Evolutionary conservation across 208 protist species (phyloP).

Genomic region (Crithidia sp.): DNA sequence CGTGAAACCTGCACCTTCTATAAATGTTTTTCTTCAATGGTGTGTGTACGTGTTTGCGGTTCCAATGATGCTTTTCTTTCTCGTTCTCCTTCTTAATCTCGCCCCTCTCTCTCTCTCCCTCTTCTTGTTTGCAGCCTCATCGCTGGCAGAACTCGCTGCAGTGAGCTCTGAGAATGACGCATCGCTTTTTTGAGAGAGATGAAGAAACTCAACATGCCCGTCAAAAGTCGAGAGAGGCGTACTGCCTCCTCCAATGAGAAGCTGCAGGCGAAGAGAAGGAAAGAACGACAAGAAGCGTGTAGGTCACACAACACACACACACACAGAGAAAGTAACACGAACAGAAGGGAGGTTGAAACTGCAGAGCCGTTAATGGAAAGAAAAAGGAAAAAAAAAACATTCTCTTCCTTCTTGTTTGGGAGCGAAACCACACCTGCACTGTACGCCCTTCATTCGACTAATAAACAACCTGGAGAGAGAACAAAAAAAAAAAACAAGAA

Average conservation of each 20-base stretch:
- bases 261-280: background rate
- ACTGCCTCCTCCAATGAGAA: too few species aligned
- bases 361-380: background rate
- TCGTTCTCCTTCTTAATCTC: too few species aligned
- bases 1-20: background rate
- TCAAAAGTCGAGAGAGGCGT: background rate
- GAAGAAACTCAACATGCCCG: background rate
- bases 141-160: too few species aligned
- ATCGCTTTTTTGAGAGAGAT: background rate
- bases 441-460: background rate
- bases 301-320: background rate
- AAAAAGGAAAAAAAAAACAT: conserved; percentile 10
- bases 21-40: background rate
- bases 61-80: too few species aligned
- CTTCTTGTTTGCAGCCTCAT: too few species aligned
- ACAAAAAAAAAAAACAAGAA: background rate
- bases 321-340: conserved; percentile 4
- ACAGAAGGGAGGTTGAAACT: too few species aligned
- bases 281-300: background rate
- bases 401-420: background rate
- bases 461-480: background rate
- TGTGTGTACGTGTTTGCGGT: too few species aligned
- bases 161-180: too few species aligned
- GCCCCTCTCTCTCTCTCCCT: too few species aligned
- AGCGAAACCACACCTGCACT: too few species aligned